Conservation (phyloP, 352 stramenopile species). For the Globisporangium solare region DNA sequence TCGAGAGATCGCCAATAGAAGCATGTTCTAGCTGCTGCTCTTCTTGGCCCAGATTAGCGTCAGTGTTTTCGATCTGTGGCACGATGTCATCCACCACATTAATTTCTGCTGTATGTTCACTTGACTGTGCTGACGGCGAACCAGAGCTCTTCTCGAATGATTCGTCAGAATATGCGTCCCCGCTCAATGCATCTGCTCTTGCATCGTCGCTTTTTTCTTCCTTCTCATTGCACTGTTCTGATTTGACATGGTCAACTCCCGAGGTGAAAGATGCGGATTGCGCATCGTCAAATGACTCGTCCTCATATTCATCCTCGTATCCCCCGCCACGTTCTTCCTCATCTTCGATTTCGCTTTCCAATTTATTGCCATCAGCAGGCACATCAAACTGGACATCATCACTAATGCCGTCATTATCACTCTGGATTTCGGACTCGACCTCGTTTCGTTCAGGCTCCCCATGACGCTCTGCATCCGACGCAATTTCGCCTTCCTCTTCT, state of each 20-base stretch:
- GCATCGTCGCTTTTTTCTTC: background rate
- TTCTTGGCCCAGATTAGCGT: background rate
- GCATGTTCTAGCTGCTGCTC: background rate
- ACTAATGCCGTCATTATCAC: constrained; percentile 7
- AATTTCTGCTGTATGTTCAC: background rate
- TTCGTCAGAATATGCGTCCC: constrained; percentile 29
- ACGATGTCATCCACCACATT: background rate
- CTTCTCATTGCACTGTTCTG: background rate
- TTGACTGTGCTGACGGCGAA: background rate
- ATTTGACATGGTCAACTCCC: constrained; percentile 2
- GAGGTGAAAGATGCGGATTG: constrained; percentile 13
- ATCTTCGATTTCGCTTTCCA: background rate
- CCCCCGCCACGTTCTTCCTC: constrained; percentile 14
- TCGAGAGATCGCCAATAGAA: constrained; percentile 10
- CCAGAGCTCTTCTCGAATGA: constrained; percentile 29
- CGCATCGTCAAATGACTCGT: constrained; percentile 43
- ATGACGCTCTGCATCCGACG: constrained; percentile 2
- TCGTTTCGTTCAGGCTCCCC: background rate
- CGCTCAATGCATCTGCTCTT: background rate
- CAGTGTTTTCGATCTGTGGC: background rate
- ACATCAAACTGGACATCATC: background rate
- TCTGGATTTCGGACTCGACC: constrained; percentile 9
- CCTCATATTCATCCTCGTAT: constrained; percentile 33
- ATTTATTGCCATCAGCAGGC: background rate
- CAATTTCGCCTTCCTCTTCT: constrained; percentile 6